phyloP scores from a whole-genome alignment of 306 rosid species.

The Oemleria cerasiformis region DNA sequence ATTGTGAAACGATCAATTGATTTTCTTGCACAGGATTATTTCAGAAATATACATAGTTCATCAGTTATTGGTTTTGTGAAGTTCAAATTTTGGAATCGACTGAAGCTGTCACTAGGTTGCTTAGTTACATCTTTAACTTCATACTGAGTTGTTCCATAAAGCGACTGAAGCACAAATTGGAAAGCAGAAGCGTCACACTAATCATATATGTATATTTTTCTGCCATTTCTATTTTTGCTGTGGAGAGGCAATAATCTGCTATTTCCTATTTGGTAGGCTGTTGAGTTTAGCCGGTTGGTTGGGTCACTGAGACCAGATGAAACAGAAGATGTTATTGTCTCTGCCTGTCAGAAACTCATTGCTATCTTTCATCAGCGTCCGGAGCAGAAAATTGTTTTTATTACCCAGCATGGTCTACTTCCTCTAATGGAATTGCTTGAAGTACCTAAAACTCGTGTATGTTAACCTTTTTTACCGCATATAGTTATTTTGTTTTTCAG shows the following conservation, averaged over 20 bases:
- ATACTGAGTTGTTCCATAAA: not conserved
- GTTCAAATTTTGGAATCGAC: too few relatives aligned
- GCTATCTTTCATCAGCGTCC: conserved; percentile 79
- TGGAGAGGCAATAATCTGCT: conserved; percentile 26
- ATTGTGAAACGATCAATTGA: too few relatives aligned
- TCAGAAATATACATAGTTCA: too few relatives aligned
- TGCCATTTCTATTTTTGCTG: conserved; percentile 5
- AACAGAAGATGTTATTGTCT: conserved; percentile 81
- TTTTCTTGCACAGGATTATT: too few relatives aligned
- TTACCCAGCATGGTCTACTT: conserved; percentile 91
- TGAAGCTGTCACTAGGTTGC: too few relatives aligned
- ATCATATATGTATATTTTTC: not conserved
- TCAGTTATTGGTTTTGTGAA: too few relatives aligned
- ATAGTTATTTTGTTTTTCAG: conserved; percentile 6
- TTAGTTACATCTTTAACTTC: too few relatives aligned
- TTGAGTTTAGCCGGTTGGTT: conserved; percentile 88
- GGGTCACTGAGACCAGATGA: conserved; percentile 79
- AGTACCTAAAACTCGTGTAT: conserved; percentile 80
- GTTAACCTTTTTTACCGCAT: conserved; percentile 30
- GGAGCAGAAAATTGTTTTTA: conserved; percentile 91
- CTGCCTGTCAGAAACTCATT: conserved; percentile 86
- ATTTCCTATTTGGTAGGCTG: conserved; percentile 59
- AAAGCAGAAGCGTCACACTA: not conserved
- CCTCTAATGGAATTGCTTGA: conserved; percentile 90
- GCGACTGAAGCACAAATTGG: not conserved